Evolutionary conservation across 805 yeast species (phyloP).

Genomic region (Ogataea henricii): DNA sequence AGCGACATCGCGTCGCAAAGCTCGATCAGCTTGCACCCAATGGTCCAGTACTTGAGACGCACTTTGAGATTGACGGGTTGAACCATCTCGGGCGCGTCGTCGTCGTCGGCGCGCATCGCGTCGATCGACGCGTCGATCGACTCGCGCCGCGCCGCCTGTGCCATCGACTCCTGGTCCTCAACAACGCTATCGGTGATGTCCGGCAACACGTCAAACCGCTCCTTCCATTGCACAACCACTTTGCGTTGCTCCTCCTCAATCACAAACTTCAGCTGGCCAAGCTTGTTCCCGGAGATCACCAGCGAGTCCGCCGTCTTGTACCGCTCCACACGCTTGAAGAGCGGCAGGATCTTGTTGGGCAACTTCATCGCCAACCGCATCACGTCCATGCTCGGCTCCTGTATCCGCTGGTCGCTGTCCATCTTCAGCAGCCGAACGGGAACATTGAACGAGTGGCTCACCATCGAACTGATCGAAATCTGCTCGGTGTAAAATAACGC

Average conservation of each 20-base stretch:
- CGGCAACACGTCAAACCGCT: slow-evolving; percentile 45
- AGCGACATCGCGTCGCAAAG: slow-evolving; percentile 62
- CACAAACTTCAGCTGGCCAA: slow-evolving; percentile 53
- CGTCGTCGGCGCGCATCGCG: slow-evolving; percentile 3
- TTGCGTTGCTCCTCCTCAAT: slow-evolving; percentile 57
- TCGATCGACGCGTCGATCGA: not conserved
- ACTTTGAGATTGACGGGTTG: slow-evolving; percentile 50
- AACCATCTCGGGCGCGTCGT: slow-evolving; percentile 13
- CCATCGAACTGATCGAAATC: slow-evolving; percentile 42
- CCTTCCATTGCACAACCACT: slow-evolving; percentile 63
- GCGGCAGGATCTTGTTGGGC: slow-evolving; percentile 49
- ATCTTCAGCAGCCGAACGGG: slow-evolving; percentile 66
- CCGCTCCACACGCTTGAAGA: slow-evolving; percentile 66
- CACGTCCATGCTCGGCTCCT: slow-evolving; percentile 63
- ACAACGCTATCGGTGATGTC: slow-evolving; percentile 24
- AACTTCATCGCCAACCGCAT: slow-evolving; percentile 59
- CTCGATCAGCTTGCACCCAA: slow-evolving; percentile 61
- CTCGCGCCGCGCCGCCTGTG: slow-evolving; percentile 5
- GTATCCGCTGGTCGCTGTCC: slow-evolving; percentile 51
- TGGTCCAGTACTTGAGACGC: slow-evolving; percentile 65
- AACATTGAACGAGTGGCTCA: slow-evolving; percentile 67
- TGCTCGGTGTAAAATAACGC: slow-evolving; percentile 56
- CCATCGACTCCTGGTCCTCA: slow-evolving; percentile 19
- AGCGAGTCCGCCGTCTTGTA: slow-evolving; percentile 56
- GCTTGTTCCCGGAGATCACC: slow-evolving; percentile 49